phyloP scores from a whole-genome alignment of 1,284 basidiomycete species.

The Ustilago crameri region DNA sequence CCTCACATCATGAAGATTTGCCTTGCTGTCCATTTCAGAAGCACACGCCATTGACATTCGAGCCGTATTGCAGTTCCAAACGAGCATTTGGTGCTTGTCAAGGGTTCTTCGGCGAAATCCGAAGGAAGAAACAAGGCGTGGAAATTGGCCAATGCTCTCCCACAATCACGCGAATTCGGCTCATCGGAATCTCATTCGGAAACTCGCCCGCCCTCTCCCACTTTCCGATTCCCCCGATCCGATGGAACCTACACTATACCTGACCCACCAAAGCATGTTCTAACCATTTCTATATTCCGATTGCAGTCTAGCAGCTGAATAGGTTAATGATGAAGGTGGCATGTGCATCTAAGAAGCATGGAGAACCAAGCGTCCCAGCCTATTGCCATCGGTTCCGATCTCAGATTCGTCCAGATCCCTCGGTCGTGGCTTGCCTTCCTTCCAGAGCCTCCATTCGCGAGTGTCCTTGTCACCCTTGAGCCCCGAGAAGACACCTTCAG shows the following conservation, averaged over 20 bases:
- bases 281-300: neutral
- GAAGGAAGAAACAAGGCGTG: conserved; percentile 8
- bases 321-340: too few species aligned
- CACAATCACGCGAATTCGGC: neutral
- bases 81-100: neutral
- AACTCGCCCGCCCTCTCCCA: conserved; percentile 25
- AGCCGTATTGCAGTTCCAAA: neutral
- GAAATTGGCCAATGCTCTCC: conserved; percentile 3
- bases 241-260: neutral
- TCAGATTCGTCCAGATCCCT: conserved; percentile 6
- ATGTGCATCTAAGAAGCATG: conserved; percentile 14
- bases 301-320: neutral
- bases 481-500: conserved; percentile 33
- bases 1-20: too few species aligned
- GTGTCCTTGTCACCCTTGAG: conserved; percentile 25
- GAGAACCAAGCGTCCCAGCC: conserved; percentile 25
- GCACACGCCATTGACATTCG: too few species aligned
- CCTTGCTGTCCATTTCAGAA: too few species aligned
- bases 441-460: conserved; percentile 38
- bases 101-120: conserved; percentile 32
- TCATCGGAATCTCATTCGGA: conserved; percentile 7
- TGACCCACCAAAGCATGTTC: neutral
- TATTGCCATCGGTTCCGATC: conserved; percentile 18
- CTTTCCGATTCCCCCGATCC: conserved; percentile 1
- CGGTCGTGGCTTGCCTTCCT: conserved; percentile 30